Percentiles rank a stretch among this genome's conserved stretches.
Conservation (phyloP, 352 stramenopile genomes). For the Stramenopiles sp. region DNA sequence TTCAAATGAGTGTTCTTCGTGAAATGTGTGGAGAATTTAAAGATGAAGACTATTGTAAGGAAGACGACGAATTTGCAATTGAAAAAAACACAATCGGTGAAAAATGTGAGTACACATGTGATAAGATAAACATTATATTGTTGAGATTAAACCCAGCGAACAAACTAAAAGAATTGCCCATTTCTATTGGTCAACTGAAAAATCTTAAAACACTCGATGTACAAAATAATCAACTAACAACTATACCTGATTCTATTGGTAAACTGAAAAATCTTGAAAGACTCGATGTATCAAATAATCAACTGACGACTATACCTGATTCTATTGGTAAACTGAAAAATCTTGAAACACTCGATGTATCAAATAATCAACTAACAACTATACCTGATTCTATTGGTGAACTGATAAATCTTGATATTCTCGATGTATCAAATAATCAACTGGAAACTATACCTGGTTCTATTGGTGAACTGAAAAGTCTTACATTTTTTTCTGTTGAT, state of each 20-base stretch:
- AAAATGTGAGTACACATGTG: too few species aligned
- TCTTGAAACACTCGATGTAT: conserved; percentile 13
- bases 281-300: conserved; percentile 5
- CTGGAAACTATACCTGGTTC: conserved; percentile 1
- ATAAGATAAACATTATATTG: too few species aligned
- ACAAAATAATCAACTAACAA: conserved; percentile 4
- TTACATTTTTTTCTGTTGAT: too few species aligned
- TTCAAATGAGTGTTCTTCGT: too few species aligned
- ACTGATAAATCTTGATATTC: conserved; percentile 5
- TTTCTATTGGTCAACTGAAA: conserved; percentile 3
- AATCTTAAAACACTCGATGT: conserved; percentile 7
- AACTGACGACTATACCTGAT: not conserved
- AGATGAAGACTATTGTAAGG: too few species aligned
- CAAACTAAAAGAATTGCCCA: not conserved
- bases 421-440: conserved; percentile 1
- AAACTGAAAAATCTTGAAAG: conserved; percentile 4
- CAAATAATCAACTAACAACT: conserved; percentile 14
- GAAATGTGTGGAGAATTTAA: too few species aligned
- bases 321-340: not conserved
- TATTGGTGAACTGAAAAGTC: too few species aligned
- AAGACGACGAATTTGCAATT: too few species aligned
- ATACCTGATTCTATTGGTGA: conserved; percentile 6
- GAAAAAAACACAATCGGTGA: too few species aligned
- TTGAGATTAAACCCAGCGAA: too few species aligned
- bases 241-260: not conserved